Conservation (phyloP, 1,139 yeast species). For the Debaryomyces subglobosus region DNA sequence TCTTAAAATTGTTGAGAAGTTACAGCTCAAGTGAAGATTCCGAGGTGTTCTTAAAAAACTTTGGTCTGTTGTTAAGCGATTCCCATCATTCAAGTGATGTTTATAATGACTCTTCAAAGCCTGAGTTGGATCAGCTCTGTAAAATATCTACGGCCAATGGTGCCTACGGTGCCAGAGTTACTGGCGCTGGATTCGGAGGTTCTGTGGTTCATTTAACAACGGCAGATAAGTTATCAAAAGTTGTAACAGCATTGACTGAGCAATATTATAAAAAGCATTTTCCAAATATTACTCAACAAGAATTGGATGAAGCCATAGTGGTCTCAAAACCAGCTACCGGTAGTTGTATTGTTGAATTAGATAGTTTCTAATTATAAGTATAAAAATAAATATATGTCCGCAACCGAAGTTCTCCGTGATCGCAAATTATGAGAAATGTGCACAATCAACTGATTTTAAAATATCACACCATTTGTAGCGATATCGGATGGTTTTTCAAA, state of each 20-base stretch:
- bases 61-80: conserved; percentile 61
- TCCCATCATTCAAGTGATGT: conserved; percentile 58
- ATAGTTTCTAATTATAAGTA: neutral
- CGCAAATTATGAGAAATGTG: conserved; percentile 3
- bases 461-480: neutral
- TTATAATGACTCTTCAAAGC: conserved; percentile 58
- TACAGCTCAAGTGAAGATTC: conserved; percentile 20
- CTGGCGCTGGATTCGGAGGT: conserved; percentile 88
- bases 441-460: neutral
- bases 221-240: conserved; percentile 43
- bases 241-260: conserved; percentile 49
- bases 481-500: conserved; percentile 2
- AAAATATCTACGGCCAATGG: conserved; percentile 58
- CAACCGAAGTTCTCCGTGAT: neutral
- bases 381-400: neutral
- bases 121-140: conserved; percentile 56
- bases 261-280: conserved; percentile 53
- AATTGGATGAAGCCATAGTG: conserved; percentile 56
- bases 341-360: conserved; percentile 42
- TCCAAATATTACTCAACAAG: conserved; percentile 49
- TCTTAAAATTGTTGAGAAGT: conserved; percentile 40
- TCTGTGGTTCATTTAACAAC: conserved; percentile 68
- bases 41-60: conserved; percentile 32
- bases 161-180: conserved; percentile 66
- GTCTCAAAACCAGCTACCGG: conserved; percentile 65